These are phyloP conservation scores for Kwoniella heveanensis DNA, from an alignment of 768 basidiomycete genomes.

Conservation along the genomic window DNA sequence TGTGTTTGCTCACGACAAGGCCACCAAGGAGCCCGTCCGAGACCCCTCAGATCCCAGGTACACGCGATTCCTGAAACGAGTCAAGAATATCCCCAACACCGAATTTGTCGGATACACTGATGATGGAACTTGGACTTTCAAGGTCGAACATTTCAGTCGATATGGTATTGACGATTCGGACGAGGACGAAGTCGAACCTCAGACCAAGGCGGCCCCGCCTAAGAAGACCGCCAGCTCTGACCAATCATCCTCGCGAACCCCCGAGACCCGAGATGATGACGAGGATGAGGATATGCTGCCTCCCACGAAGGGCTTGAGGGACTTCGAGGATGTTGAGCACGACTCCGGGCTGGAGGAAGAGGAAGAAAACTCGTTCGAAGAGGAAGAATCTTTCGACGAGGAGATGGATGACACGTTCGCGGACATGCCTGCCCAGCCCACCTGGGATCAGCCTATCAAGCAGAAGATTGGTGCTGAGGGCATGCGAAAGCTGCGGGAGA, in stretches of 20 bases:
- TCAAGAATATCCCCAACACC: conserved; percentile 83
- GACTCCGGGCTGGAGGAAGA: conserved; percentile 35
- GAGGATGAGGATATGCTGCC: conserved; percentile 36
- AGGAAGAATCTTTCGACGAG: conserved; percentile 15
- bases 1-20: conserved; percentile 90
- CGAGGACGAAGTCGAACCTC: conserved; percentile 38
- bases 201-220: neutral
- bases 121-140: conserved; percentile 90
- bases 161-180: conserved; percentile 51
- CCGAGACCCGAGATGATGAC: conserved; percentile 29
- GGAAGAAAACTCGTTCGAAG: conserved; percentile 13
- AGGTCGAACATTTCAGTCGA: conserved; percentile 79
- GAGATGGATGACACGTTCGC: conserved; percentile 33
- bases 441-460: conserved; percentile 38
- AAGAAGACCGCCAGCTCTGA: conserved; percentile 2
- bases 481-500: conserved; percentile 48
- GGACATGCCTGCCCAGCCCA: conserved; percentile 7
- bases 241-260: conserved; percentile 12
- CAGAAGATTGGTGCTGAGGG: conserved; percentile 40
- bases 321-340: conserved; percentile 22
- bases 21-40: conserved; percentile 84
- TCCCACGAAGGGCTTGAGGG: conserved; percentile 33
- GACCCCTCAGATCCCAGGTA: conserved; percentile 73
- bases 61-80: conserved; percentile 72
- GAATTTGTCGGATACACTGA: conserved; percentile 75